These are phyloP conservation scores for Spirogloea muscicola DNA, from an alignment of 139 green algal genomes.

Conservation along the genomic window DNA sequence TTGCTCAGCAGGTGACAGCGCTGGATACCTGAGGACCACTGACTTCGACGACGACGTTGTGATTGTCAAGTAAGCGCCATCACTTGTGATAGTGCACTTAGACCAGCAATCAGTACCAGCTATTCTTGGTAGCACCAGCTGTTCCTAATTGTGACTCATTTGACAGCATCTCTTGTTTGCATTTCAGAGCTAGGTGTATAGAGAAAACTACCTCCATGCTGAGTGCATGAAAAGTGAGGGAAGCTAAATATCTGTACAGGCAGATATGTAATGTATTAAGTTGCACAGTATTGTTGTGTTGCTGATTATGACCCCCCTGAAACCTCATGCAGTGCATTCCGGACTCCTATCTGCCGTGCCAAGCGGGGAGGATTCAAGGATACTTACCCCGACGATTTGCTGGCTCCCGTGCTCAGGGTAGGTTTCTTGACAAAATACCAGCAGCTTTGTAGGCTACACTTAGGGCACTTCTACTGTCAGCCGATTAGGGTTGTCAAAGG, in stretches of 20 bases:
- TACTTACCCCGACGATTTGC: slow-evolving; percentile 84
- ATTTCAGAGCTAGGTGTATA: neutral
- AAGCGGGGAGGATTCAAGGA: slow-evolving; percentile 85
- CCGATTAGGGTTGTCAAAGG: no score
- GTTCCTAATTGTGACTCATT: slow-evolving; percentile 8
- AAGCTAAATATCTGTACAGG: neutral
- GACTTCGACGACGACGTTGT: slow-evolving; percentile 43
- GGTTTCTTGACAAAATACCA: no score
- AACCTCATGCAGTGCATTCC: slow-evolving; percentile 62
- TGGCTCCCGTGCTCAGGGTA: slow-evolving; percentile 57
- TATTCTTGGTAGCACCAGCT: neutral
- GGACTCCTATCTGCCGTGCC: slow-evolving; percentile 86
- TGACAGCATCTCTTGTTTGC: neutral
- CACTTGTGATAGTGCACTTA: neutral
- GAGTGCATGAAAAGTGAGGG: no score
- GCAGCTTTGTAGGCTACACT: no score
- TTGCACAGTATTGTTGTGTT: slow-evolving; percentile 35
- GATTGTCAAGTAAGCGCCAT: slow-evolving; percentile 46
- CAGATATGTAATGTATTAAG: neutral
- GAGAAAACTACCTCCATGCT: neutral
- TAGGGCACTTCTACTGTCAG: no score
- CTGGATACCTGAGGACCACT: slow-evolving; percentile 64
- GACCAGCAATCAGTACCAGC: neutral
- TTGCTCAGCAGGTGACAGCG: slow-evolving; percentile 77
- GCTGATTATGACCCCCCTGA: no score